phyloP scores from a whole-genome alignment of 192 early-diverging fungal species.

The Cladochytrium replicatum region DNA sequence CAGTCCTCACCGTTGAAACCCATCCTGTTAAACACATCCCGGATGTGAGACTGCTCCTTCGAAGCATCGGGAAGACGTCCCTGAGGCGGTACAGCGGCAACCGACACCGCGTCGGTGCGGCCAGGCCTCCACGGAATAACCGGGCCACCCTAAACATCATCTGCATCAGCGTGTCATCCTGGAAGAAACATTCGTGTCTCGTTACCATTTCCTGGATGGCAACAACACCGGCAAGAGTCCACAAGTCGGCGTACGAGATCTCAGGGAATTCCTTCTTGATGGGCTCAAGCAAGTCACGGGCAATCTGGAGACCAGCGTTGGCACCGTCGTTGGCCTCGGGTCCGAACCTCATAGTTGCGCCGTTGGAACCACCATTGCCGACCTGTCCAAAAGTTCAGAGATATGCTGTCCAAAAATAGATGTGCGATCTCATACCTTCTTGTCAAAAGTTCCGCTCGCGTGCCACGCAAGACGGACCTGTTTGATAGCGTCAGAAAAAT shows the following conservation, averaged over 20 bases:
- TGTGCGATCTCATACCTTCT: no score
- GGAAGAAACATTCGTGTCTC: neutral
- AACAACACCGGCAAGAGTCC: constrained; percentile 60
- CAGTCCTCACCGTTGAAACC: no score
- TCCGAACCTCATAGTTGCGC: constrained; percentile 59
- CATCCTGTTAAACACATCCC: constrained; percentile 54
- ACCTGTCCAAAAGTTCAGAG: no score
- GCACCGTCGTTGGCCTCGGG: constrained; percentile 48
- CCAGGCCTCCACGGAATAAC: constrained; percentile 51
- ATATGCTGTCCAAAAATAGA: constrained; percentile 6
- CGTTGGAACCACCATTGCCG: constrained; percentile 51
- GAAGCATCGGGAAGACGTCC: constrained; percentile 66
- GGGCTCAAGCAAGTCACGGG: constrained; percentile 40
- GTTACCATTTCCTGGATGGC: constrained; percentile 51
- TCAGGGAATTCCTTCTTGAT: constrained; percentile 48
- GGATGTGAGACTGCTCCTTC: constrained; percentile 44
- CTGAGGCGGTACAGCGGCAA: constrained; percentile 30
- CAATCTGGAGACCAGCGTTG: constrained; percentile 48
- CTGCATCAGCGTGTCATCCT: neutral
- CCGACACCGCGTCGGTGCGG: constrained; percentile 20
- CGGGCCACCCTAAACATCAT: constrained; percentile 40
- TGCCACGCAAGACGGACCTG: constrained; percentile 55
- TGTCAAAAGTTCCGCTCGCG: constrained; percentile 59
- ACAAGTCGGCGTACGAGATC: constrained; percentile 64
- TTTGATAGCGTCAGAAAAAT: no score